Conservation (phyloP, 352 stramenopile species). For the Pythium dissimile region DNA sequence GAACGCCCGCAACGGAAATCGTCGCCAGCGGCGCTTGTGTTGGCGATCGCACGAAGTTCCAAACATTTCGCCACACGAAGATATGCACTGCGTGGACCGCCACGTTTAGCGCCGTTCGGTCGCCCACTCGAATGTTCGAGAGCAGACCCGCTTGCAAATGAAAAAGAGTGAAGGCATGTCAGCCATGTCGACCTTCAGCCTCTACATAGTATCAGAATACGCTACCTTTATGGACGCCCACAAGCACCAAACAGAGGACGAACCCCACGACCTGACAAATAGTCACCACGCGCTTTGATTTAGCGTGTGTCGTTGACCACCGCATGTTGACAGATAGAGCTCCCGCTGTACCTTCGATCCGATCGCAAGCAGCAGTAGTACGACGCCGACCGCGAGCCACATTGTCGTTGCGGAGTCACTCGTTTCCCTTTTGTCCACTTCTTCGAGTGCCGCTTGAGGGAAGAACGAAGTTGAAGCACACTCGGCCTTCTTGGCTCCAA, state of each 20-base stretch:
- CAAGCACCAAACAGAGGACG: constrained; percentile 10
- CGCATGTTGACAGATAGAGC: background rate
- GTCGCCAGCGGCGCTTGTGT: constrained; percentile 37
- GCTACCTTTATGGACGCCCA: constrained; percentile 17
- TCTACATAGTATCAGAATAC: background rate
- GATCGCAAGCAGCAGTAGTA: constrained; percentile 11
- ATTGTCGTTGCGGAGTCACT: constrained; percentile 8
- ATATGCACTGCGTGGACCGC: constrained; percentile 33
- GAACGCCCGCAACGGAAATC: constrained; percentile 36
- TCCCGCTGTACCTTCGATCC: constrained; percentile 12
- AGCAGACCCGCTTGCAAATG: constrained; percentile 58
- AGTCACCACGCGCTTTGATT: no score
- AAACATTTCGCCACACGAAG: constrained; percentile 49
- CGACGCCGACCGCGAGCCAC: constrained; percentile 11
- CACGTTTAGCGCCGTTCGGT: constrained; percentile 42
- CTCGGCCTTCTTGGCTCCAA: no score
- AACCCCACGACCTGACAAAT: constrained; percentile 1
- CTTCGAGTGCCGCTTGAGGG: constrained; percentile 1
- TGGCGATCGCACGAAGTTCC: constrained; percentile 45
- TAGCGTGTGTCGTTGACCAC: background rate
- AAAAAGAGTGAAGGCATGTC: background rate
- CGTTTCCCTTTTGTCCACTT: background rate
- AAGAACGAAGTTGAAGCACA: constrained; percentile 2
- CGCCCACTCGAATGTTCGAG: constrained; percentile 40
- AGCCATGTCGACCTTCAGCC: background rate